Base-by-base conservation (phyloP, 2,329 filamentous ascomycete species). In the Colletotrichum eleusines region DNA sequence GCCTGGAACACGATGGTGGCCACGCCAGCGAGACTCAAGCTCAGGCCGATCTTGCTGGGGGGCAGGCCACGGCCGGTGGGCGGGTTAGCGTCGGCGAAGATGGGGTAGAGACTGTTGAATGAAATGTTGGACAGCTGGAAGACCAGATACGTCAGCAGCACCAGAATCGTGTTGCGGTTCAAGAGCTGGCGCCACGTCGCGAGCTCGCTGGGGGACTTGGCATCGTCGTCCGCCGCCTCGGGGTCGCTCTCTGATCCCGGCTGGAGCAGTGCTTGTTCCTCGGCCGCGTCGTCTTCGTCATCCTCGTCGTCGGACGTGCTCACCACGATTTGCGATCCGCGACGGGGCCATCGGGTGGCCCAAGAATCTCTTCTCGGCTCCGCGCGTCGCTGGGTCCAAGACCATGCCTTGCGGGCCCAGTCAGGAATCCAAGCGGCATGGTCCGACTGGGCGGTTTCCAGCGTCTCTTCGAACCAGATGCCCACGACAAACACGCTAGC, bases 61-160 rank as follows among this genome's bases (percentile, higher is more conserved):
- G 87, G 87, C 4, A 98, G 84, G 0, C 87, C 85, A 50, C 96
- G 91, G 23, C 96, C 96, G 0, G 91, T 91, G 0, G 96, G 96
- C 0, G 90, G 85, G 0, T 87, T 81, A 0, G 92, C 90, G 65
- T 95, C 91, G 0, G 92, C 93, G 76, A 98, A 99, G 64, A 98
- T 95, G 0, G 96, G 96, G 76, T 97, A 99, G 0, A 99, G 85
- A 23, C 94, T 95, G 81, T 97, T 98, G 86, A 95, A 99, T 4
- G 94, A 94, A 74, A 98, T 94, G 80, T 98, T 98, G 72, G 93
- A 91, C 6, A 99, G 86, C 77, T 98, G 95, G 78, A 98, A 99
- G 60, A 98, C 91, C 53, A 98, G 88, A 77, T 97, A 98, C 0
- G 95, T 97, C 63, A 89, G 79, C 7, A 99, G 87, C 0, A 99